A percentile compares a stretch with the other conserved stretches of the same genome.
Evolutionary conservation across 192 early-diverging fungal species (phyloP).

Genomic region (Diversispora epigaea): DNA sequence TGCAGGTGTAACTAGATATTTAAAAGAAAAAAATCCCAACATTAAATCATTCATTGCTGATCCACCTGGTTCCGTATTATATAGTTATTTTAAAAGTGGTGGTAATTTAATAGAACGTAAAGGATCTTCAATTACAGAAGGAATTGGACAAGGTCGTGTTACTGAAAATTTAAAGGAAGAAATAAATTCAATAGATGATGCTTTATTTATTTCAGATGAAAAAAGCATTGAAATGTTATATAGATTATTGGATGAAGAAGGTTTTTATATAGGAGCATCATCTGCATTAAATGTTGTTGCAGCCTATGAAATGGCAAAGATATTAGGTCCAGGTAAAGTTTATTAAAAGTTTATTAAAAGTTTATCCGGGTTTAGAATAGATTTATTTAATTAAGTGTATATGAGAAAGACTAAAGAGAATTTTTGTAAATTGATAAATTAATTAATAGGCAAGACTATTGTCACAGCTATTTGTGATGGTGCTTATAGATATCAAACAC

Average conservation of each 20-base stretch:
- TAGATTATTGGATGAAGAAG: constrained; percentile 89
- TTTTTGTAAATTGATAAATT: neutral
- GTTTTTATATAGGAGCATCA: constrained; percentile 88
- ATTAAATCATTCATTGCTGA: constrained; percentile 86
- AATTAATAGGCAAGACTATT: constrained; percentile 56
- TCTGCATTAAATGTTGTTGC: constrained; percentile 93
- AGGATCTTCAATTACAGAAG: constrained; percentile 91
- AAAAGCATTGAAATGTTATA: constrained; percentile 85
- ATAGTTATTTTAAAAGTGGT: constrained; percentile 73
- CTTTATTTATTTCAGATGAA: constrained; percentile 77
- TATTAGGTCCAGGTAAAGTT: constrained; percentile 66
- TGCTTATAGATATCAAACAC: constrained; percentile 81
- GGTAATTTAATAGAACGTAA: constrained; percentile 65
- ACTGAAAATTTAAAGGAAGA: constrained; percentile 87
- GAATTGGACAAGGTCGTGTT: constrained; percentile 93
- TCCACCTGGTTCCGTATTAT: constrained; percentile 92
- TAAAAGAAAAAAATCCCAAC: constrained; percentile 74
- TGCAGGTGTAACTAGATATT: constrained; percentile 77
- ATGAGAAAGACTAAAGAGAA: neutral
- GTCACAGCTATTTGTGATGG: constrained; percentile 91
- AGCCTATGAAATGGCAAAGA: constrained; percentile 86
- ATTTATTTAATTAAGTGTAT: neutral
- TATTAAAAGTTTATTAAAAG: too few relatives aligned
- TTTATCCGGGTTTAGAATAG: neutral
- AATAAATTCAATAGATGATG: constrained; percentile 77